These are phyloP conservation scores for Cercis canadensis DNA, from an alignment of 306 rosid species.

Conservation along the genomic window DNA sequence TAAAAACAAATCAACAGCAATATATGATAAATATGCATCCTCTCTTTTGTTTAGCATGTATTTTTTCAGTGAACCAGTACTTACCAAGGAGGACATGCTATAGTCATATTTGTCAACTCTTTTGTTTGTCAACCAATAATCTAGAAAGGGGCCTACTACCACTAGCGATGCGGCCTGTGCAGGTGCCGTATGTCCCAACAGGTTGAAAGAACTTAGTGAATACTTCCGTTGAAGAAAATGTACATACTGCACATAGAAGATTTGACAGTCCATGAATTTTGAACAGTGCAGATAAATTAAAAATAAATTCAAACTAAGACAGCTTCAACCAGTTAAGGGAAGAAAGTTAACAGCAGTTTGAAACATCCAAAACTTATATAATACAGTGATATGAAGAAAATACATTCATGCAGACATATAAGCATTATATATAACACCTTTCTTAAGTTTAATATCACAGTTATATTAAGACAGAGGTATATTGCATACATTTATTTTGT, in stretches of 20 bases:
- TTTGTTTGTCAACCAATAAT: slow-evolving; percentile 79
- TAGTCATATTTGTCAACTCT: slow-evolving; percentile 70
- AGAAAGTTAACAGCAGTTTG: not conserved
- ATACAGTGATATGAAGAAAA: not conserved
- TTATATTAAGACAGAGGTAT: not conserved
- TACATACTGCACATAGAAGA: slow-evolving; percentile 68
- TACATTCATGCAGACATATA: not conserved
- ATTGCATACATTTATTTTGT: not conserved
- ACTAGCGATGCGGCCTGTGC: slow-evolving; percentile 81
- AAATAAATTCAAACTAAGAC: not conserved
- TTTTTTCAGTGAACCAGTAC: slow-evolving; percentile 29
- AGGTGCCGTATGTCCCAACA: slow-evolving; percentile 94
- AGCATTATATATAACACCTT: not conserved
- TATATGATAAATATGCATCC: not conserved
- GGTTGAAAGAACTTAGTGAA: slow-evolving; percentile 83
- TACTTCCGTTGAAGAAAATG: slow-evolving; percentile 92
- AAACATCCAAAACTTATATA: slow-evolving; percentile 3
- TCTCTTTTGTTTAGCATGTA: not conserved
- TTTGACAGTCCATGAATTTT: slow-evolving; percentile 43
- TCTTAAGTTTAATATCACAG: not conserved
- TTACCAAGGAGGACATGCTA: slow-evolving; percentile 55
- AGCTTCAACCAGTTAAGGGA: not conserved
- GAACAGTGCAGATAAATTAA: slow-evolving; percentile 5
- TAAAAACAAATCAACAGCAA: not conserved
- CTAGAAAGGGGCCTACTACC: slow-evolving; percentile 75